Percentiles rank a stretch among this genome's conserved stretches.
Evolutionary conservation across 805 yeast genomes (phyloP).

Genomic region (Cyberlindnera maritima): DNA sequence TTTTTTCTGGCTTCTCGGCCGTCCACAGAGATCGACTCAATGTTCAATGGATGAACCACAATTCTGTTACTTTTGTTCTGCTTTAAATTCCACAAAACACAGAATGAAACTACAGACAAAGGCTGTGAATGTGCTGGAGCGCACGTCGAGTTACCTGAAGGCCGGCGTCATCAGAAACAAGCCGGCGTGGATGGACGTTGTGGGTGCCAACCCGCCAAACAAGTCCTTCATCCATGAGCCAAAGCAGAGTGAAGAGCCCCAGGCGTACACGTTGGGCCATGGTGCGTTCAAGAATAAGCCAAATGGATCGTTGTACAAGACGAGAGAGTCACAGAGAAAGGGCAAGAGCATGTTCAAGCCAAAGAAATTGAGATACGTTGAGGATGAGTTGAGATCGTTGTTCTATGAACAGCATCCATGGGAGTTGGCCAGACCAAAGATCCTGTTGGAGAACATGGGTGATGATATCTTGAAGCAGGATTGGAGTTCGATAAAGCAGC

Average conservation of each 20-base stretch:
- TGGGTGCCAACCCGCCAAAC: slow-evolving; percentile 79
- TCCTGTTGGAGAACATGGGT: slow-evolving; percentile 72
- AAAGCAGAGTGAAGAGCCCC: slow-evolving; percentile 9
- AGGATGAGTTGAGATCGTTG: slow-evolving; percentile 77
- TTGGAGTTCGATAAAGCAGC: slow-evolving; percentile 79
- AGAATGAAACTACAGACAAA: slow-evolving; percentile 70
- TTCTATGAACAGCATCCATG: slow-evolving; percentile 96
- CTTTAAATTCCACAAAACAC: neutral
- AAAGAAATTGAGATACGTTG: slow-evolving; percentile 32
- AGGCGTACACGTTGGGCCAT: slow-evolving; percentile 7
- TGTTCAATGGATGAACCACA: no score
- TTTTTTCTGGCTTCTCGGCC: neutral
- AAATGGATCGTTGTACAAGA: slow-evolving; percentile 30
- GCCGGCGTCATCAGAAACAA: slow-evolving; percentile 66
- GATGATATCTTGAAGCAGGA: slow-evolving; percentile 52
- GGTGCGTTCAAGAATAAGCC: slow-evolving; percentile 17
- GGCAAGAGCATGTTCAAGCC: slow-evolving; percentile 17
- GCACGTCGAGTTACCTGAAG: slow-evolving; percentile 72
- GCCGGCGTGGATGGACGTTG: slow-evolving; percentile 90
- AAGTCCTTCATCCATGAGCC: slow-evolving; percentile 43
- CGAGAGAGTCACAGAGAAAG: slow-evolving; percentile 24
- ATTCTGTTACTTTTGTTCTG: no score
- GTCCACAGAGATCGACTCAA: no score
- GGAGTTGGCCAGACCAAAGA: slow-evolving; percentile 92
- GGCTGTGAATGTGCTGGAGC: slow-evolving; percentile 74